phyloP scores from a whole-genome alignment of 2,329 filamentous ascomycete genomes.

The Microascus cirrosus region DNA sequence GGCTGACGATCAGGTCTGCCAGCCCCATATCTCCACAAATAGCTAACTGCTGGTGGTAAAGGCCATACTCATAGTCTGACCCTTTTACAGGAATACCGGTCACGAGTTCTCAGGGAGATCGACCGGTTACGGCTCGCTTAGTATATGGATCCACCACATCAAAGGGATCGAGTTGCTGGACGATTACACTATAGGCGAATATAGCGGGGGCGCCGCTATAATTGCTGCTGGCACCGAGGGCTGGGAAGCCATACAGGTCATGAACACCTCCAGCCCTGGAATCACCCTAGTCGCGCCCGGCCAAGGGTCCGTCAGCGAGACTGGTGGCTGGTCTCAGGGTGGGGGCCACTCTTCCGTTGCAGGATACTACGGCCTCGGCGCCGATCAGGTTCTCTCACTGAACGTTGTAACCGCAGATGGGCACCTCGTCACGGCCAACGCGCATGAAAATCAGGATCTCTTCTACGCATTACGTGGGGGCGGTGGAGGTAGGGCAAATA shows the following conservation, averaged over 20 bases:
- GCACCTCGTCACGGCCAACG: slow-evolving; percentile 26
- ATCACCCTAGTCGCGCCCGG: slow-evolving; percentile 31
- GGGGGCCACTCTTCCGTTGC: slow-evolving; percentile 32
- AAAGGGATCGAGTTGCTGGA: slow-evolving; percentile 23
- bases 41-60: not conserved
- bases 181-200: slow-evolving; percentile 16
- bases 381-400: slow-evolving; percentile 34
- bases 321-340: slow-evolving; percentile 35
- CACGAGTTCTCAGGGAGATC: slow-evolving; percentile 40
- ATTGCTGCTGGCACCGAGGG: slow-evolving; percentile 24
- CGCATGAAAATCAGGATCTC: slow-evolving; percentile 31
- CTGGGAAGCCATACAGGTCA: slow-evolving; percentile 22
- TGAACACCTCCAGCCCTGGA: slow-evolving; percentile 11
- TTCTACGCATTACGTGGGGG: slow-evolving; percentile 44
- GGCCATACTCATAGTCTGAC: not conserved
- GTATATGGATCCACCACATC: slow-evolving; percentile 35
- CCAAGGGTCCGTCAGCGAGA: slow-evolving; percentile 25
- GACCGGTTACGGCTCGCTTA: slow-evolving; percentile 36
- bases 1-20: slow-evolving; percentile 24
- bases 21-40: not conserved
- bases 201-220: slow-evolving; percentile 8
- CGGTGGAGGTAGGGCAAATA: slow-evolving; percentile 14
- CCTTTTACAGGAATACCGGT: slow-evolving; percentile 28
- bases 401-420: slow-evolving; percentile 32
- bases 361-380: slow-evolving; percentile 31